These are phyloP conservation scores for Quercus parvula DNA, from an alignment of 306 rosid species.

Conservation along the genomic window DNA sequence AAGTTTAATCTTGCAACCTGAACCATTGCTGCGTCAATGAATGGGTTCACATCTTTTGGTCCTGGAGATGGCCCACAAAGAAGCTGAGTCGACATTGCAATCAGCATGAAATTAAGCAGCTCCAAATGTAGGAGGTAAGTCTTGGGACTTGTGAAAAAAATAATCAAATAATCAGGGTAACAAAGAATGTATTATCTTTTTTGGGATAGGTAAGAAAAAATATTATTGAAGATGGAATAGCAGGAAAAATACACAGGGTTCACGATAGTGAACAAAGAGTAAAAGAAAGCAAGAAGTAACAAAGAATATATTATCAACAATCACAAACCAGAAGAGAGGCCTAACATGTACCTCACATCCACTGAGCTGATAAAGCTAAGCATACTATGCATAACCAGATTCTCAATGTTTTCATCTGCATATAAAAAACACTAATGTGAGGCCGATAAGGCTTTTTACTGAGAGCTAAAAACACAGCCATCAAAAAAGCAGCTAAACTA, in stretches of 20 bases:
- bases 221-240: too few species aligned
- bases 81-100: slow-evolving; percentile 97
- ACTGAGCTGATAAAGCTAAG: slow-evolving; percentile 74
- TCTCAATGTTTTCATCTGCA: slow-evolving; percentile 76
- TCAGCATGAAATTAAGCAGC: slow-evolving; percentile 88
- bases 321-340: slow-evolving; percentile 25
- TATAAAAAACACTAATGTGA: slow-evolving; percentile 17
- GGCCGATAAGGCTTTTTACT: not conserved
- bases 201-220: too few species aligned
- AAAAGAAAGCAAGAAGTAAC: not conserved
- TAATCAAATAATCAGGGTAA: slow-evolving; percentile 37
- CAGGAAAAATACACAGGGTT: too few species aligned
- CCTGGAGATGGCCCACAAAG: slow-evolving; percentile 95
- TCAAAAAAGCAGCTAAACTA: not conserved
- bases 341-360: slow-evolving; percentile 74
- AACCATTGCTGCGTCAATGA: slow-evolving; percentile 88
- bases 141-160: slow-evolving; percentile 39
- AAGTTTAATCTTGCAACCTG: slow-evolving; percentile 61
- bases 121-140: slow-evolving; percentile 80
- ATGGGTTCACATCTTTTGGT: slow-evolving; percentile 78
- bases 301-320: slow-evolving; percentile 19
- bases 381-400: slow-evolving; percentile 64
- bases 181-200: slow-evolving; percentile 3
- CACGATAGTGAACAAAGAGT: too few species aligned
- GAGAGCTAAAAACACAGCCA: not conserved